Base-by-base conservation (phyloP, 108 stramenopile genomes). In the Conticribra weissflogii region DNA sequence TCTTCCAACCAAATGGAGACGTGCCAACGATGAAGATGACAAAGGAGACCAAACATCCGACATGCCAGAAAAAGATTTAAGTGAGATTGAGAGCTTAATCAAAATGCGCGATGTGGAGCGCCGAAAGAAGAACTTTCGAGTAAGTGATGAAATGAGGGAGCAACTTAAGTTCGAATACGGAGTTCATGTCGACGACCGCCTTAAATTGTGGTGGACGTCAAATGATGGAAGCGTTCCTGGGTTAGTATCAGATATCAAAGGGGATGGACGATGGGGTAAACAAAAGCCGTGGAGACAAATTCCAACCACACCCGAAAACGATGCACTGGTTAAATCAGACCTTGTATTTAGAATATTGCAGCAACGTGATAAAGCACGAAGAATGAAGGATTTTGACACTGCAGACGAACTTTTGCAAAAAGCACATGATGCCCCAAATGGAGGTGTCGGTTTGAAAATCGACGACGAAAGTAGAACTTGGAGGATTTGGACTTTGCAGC, bases 391-490 rank as follows among this genome's bases (percentile, higher is more conserved):
- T 58, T 94, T 91, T 73, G 25, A 46, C 5, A 87, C 82, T 1
- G 90, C 93, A 16, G 93, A 94, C 76, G 73, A 55, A 7, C 61
- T 94, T 24, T 44, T 94, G 58, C 79, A 94, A 56, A 63, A 84
- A 73, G 93, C 87, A 8, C 61, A 86, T 19, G 76, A 76, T 17
- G 72, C 87, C 14, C 87, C 90, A 8, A 72, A 80, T 53, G 90
- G 87, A 29, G 87, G 86, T 30, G 69, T 88, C 41, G 61, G 52
- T 2, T 63, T 94, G 24, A 86, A 87, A 3, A 88, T 94, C 19
- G 90, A 94, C 61, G 93, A 94, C 63, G 88, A 91, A 67, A 85
- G 78, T 49, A 63, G 89, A 25, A 94, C 93, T 12, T 94, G 93
- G 93, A 65, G 93, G 14, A 85, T 91, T 27, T 94, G 93, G 93